phyloP scores from a whole-genome alignment of 441 rosid species.

The Pelargonium hybrid region DNA sequence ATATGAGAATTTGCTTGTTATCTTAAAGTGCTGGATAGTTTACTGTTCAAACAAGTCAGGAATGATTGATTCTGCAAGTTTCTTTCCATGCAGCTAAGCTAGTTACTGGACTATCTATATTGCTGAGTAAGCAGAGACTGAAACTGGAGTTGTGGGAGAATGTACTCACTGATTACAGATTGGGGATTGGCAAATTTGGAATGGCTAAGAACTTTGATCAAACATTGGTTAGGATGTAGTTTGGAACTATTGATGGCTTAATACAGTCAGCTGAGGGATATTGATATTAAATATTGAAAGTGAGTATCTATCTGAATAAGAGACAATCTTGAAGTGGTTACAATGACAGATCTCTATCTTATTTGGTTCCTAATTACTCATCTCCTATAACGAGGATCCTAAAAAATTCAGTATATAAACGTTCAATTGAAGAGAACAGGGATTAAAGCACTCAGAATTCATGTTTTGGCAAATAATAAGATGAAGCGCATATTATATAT shows the following conservation, averaged over 20 bases:
- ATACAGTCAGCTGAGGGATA: background rate
- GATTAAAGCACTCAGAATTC: background rate
- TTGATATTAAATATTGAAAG: background rate
- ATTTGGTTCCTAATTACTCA: background rate
- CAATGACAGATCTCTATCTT: background rate
- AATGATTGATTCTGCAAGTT: background rate
- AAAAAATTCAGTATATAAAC: background rate
- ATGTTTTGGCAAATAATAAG: background rate
- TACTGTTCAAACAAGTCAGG: background rate
- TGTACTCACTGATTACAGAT: background rate
- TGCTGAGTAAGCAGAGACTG: background rate
- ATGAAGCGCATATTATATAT: background rate
- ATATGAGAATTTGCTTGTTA: background rate
- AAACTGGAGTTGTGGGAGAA: background rate
- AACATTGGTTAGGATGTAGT: background rate
- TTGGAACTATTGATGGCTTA: background rate
- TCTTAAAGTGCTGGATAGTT: background rate
- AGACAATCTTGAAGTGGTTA: background rate
- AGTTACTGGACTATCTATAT: background rate
- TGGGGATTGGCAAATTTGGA: background rate
- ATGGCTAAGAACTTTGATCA: background rate
- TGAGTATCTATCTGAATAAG: background rate
- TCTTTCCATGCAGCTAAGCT: background rate
- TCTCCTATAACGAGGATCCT: background rate
- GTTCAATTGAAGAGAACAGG: background rate